Evolutionary conservation across 768 basidiomycete species (phyloP), one percentile per base, ranked within the genome.

Genomic region (Termitomyces sp.): DNA sequence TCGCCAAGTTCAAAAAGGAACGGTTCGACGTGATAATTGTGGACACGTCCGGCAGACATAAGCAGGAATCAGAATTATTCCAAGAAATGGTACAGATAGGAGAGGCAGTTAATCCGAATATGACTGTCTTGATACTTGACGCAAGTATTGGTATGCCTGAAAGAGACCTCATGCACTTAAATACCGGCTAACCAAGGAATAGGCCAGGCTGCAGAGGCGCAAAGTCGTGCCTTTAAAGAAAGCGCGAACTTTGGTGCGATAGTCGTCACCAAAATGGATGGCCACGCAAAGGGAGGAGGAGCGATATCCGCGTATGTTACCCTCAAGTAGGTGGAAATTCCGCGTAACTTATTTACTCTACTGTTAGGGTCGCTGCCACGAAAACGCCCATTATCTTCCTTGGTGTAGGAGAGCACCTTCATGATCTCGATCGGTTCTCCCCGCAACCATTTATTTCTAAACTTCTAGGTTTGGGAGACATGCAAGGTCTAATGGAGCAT

Each of bases 211-310:
- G 97, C 97, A 15, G 97, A 99, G 69, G 90, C 92, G 5, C 97
- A 99, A 68, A 90, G 90, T 70, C 84, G 85, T 42, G 97, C 97
- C 1, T 99, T 99, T 81, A 99, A 99, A 73, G 96, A 98, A 61
- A 93, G 90, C 59, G 92, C 94, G 22, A 86, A 97, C 69, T 99
- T 99, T 69, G 97, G 96, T 57, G 97, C 96, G 2, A 99, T 99
- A 63, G 97, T 99, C 59, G 97, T 99, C 16, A 99, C 97, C 12
- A 99, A 99, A 75, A 93, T 99, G 87, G 97, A 99, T 65, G 97
- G 97, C 4, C 97, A 99, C 66, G 97, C 97, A 1, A 98, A 97
- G 70, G 97, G 97, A 56, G 97, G 97, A 71, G 97, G 97, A 24
- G 97, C 97, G 31, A 98, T 99, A 59, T 99, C 97, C 46, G 96